Evolutionary conservation across 495 filamentous ascomycete species (phyloP), one percentile per base, ranked within the genome.

Genomic region (Trichoderma orchidacearum): DNA sequence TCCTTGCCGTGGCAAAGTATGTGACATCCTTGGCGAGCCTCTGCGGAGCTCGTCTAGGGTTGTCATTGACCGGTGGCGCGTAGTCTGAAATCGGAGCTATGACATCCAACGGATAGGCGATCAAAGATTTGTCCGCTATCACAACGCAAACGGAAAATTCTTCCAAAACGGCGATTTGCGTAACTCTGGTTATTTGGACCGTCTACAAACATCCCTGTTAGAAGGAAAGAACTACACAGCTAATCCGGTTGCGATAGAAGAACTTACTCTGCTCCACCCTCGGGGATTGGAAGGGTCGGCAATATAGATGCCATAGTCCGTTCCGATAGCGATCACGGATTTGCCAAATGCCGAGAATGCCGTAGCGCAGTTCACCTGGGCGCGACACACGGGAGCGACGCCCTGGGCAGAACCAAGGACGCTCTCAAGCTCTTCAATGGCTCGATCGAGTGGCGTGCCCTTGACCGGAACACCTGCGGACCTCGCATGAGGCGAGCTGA

Each of bases 41-140:
- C 66, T 96, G 92, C 1, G 94, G 93, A 3, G 92, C 89, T 54
- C 84, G 80, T 21, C 86, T 80, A 13, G 74, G 74, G 56, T 74
- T 82, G 62, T 91, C 87, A 57, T 78, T 78, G 8, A 76, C 69
- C 15, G 83, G 78, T 4, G 78, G 69, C 0, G 80, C 68, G 51
- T 78, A 79, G 52, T 85, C 84, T 41, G 81, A 86, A 5, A 81
- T 70, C 0, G 91, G 87, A 55, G 89, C 86, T 2, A 97, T 81
- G 30, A 89, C 83, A 64, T 98, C 93, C 18, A 98, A 82, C 51
- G 95, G 93, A 63, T 96, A 96, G 9, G 94, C 91, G 57, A 96
- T 90, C 51, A 98, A 76, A 17, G 88, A 85, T 61, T 90, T 89
- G 64, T 98, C 94, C 0, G 92, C 78, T 58, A 98, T 87, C 48